Base-by-base conservation (phyloP, 768 basidiomycete species). In the Collybia nuda region DNA sequence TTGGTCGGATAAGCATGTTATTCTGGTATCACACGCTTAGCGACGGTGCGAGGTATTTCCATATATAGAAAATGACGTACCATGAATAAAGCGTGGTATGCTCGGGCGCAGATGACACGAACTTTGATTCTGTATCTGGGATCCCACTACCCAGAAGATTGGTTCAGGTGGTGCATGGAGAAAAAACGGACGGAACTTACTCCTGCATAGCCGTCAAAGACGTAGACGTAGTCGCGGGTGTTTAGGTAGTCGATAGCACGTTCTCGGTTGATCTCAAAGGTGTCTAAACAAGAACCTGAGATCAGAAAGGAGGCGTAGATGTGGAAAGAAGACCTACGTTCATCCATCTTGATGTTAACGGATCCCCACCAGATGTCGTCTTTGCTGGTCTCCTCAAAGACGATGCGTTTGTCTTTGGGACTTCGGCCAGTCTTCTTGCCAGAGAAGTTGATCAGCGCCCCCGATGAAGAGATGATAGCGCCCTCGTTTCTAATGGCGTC, bases 301-400 rank as follows among this genome's bases (percentile, higher is more conserved):
- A 39, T 44, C 44, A 24, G 48, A 7, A 8, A n/a, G 35, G 23
- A 21, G 38, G 12, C 15, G 41, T 11, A 38, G 6, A 36, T 37
- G 22, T 9, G 42, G 48, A 35, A 45, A 18, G 19, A 56, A 17
- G 42, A 78, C 88, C 55, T 64, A 90, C 90, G 91, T 66, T 93
- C 91, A 65, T 97, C 94, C 87, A 96, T 90, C 79, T 97, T 96
- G 75, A 98, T 98, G 77, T 99, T 99, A 61, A 98, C 94, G 24
- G 92, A 88, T 36, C 97, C 96, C 97, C 97, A 98, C 95, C 97
- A 99, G 68, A 99, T 88, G 55, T 98, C 84, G 65, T 98, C 93
- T 72, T 93, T 97, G 73, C 85, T 88, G 46, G 91, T 88, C 60
- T 98, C 95, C 70, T 99, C 97, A 67, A 79, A 98, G 63, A 99